Conservation (phyloP, 2,329 filamentous ascomycete genomes). For the Ophiostoma himal-ulmi region DNA sequence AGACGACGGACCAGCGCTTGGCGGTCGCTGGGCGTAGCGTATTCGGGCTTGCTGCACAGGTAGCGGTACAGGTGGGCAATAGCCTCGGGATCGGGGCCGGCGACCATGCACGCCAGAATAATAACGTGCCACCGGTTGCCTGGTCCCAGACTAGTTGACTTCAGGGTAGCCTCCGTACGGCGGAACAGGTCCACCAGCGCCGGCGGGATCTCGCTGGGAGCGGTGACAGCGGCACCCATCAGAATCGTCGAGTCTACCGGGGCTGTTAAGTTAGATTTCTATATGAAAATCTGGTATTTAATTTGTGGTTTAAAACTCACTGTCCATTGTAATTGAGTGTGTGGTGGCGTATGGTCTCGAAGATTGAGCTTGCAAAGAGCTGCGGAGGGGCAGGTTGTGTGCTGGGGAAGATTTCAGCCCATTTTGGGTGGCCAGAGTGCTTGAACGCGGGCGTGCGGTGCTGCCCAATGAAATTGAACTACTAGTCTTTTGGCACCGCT, state of each 20-base stretch:
- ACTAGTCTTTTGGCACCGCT: not conserved
- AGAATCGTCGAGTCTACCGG: not conserved
- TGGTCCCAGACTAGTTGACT: constrained; percentile 23
- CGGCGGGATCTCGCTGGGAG: not conserved
- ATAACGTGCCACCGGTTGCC: constrained; percentile 29
- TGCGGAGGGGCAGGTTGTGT: not conserved
- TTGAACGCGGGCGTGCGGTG: not conserved
- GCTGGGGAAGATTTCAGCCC: not conserved
- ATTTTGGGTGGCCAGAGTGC: not conserved
- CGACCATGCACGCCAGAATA: constrained; percentile 39
- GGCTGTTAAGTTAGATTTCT: not conserved
- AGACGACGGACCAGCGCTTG: constrained; percentile 45
- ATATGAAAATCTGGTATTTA: too few species aligned
- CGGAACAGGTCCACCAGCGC: constrained; percentile 21
- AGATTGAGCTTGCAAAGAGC: not conserved
- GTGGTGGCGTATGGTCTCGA: constrained; percentile 4
- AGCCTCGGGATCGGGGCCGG: constrained; percentile 47
- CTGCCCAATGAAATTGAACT: constrained; percentile 4
- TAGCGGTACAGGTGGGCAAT: constrained; percentile 51
- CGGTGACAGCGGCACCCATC: not conserved
- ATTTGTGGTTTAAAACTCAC: not conserved
- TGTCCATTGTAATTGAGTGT: constrained; percentile 1
- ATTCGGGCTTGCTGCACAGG: constrained; percentile 43
- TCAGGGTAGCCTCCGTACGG: constrained; percentile 19
- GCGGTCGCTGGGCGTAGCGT: constrained; percentile 39